These are phyloP conservation scores for Wickerhamiella slavikovae DNA, from an alignment of 805 yeast species.

Conservation along the genomic window DNA sequence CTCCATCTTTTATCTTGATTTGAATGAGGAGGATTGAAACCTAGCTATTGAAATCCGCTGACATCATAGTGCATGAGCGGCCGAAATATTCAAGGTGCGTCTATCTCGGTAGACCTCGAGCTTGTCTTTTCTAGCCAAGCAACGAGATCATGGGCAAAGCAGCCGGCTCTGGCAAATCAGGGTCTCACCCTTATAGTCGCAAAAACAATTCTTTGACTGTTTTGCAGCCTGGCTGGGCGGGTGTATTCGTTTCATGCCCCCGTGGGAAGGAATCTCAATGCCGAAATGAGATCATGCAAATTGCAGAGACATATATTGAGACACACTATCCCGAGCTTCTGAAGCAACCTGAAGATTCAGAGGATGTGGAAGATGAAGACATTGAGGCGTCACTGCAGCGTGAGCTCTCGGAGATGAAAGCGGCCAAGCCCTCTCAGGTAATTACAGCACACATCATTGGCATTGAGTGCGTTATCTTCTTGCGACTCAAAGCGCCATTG, in stretches of 20 bases:
- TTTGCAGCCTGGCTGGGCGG: slow-evolving; percentile 68
- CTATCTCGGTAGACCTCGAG: too few relatives aligned
- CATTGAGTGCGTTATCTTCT: slow-evolving; percentile 41
- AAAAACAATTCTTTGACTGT: slow-evolving; percentile 3
- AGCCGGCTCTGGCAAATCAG: neutral
- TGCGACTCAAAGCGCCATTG: slow-evolving; percentile 61
- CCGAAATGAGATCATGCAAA: slow-evolving; percentile 9
- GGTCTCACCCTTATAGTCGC: too few relatives aligned
- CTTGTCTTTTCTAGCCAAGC: too few relatives aligned
- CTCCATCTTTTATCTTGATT: too few relatives aligned
- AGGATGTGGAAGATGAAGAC: slow-evolving; percentile 20
- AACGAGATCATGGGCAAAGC: slow-evolving; percentile 2
- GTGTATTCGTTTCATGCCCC: slow-evolving; percentile 76
- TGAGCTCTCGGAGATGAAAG: slow-evolving; percentile 40
- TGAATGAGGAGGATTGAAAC: too few relatives aligned
- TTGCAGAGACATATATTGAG: slow-evolving; percentile 19
- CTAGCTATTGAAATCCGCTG: too few relatives aligned
- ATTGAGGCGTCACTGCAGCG: slow-evolving; percentile 58
- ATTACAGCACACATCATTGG: slow-evolving; percentile 13
- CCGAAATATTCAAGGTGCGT: too few relatives aligned
- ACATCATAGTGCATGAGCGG: too few relatives aligned
- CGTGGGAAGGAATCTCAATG: slow-evolving; percentile 42
- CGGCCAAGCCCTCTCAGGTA: slow-evolving; percentile 12
- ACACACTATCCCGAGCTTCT: slow-evolving; percentile 4
- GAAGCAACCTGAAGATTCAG: slow-evolving; percentile 23